These are phyloP conservation scores for Brassica balearica DNA, from an alignment of 441 rosid genomes.

Conservation along the genomic window DNA sequence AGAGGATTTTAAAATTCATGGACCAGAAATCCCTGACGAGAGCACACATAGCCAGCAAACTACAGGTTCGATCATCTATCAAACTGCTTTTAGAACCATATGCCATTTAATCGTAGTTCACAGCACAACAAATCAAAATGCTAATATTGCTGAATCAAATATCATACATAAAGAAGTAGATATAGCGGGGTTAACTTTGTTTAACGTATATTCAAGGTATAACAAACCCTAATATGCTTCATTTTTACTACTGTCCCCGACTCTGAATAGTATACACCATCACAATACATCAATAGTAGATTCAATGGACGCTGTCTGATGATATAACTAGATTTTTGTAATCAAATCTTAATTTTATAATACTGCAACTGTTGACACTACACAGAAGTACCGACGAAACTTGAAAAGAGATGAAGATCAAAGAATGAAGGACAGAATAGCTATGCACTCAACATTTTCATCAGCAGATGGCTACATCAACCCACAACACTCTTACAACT, in stretches of 20 bases:
- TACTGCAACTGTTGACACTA: conserved; percentile 9
- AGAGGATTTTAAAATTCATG: conserved; percentile 21
- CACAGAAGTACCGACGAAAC: conserved; percentile 20
- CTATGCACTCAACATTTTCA: neutral
- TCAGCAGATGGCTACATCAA: neutral
- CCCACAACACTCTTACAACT: neutral
- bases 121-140: neutral
- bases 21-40: conserved; percentile 6
- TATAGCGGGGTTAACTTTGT: neutral
- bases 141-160: neutral
- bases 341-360: neutral
- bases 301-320: neutral
- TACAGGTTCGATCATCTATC: conserved; percentile 35
- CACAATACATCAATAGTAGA: neutral
- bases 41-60: conserved; percentile 25
- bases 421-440: neutral
- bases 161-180: neutral
- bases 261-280: neutral
- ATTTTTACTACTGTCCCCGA: neutral
- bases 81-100: neutral
- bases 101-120: conserved; percentile 1
- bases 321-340: neutral
- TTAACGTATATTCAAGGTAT: neutral
- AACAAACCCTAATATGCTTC: neutral
- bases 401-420: neutral